Base-by-base conservation (phyloP, 352 stramenopile genomes). In the Lagenidium giganteum region DNA sequence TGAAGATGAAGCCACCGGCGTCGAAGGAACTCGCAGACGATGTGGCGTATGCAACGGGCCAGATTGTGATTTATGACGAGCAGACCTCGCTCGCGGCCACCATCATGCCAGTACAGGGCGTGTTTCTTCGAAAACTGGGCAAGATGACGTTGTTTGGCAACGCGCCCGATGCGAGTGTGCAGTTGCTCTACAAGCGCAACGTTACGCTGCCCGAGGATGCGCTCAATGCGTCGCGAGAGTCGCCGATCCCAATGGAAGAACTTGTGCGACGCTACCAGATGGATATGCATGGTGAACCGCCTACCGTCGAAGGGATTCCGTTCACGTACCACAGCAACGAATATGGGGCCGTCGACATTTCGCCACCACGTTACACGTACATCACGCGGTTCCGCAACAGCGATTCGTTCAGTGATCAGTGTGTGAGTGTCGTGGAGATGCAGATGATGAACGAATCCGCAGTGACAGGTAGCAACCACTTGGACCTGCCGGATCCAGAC, bases 91-190 rank as follows among this genome's bases (percentile, higher is more conserved):
- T 92, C 5, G 76, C 80, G 0, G 78, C 76, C 1, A 92, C 80
- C 11, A 92, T 92, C 46, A 35, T 94, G 8, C 76, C 79, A 0
- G 74, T 94, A n/a, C 74, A 89, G 29, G 82, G 82, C 17, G 74
- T 94, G 18, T 94, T 92, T 45, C 50, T 94, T 11, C 55, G 80
- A 1, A 77, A 75, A 25, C 54, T 83, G 17, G 79, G 52, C 37
- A 87, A 74, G 46, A 59, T 94, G 32, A 90, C 77, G 45, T 59
- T 94, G 4, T 92, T 90, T 46, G 76, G 79, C 35, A 94, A 94
- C 57, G 84, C 71, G 21, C 78, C 78, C 5, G 82, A 91, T 49
- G 75, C 76, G 28, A 87, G 66, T 30, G 73, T 92, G 36, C 72
- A 90, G 41, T 61, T 94, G 30, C 54, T 87, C 43, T 94, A 90